phyloP scores from a whole-genome alignment of 257 asterid genomes.

The Paulownia fortunei region DNA sequence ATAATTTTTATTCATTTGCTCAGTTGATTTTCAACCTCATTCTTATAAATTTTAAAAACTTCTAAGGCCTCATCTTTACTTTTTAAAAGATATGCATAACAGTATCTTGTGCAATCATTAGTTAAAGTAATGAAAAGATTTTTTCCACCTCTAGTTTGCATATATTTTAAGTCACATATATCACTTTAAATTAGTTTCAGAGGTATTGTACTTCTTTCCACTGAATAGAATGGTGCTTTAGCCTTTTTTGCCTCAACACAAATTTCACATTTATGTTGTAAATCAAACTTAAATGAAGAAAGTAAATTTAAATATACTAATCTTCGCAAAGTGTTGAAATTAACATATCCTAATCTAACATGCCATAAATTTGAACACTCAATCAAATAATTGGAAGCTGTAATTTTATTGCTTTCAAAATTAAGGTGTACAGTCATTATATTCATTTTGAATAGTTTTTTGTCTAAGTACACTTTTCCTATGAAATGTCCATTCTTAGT shows the following conservation, averaged over 20 bases:
- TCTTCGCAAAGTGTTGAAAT: neutral
- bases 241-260: neutral
- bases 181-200: neutral
- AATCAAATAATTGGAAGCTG: neutral
- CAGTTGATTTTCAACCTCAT: no score
- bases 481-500: neutral
- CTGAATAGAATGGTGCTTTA: neutral
- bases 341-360: neutral
- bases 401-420: no score
- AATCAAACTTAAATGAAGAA: neutral
- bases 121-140: neutral
- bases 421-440: neutral
- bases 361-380: neutral
- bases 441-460: neutral
- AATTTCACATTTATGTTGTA: neutral
- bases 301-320: neutral
- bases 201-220: neutral
- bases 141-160: neutral
- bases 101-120: neutral
- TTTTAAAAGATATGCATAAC: neutral
- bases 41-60: no score
- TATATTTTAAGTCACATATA: neutral
- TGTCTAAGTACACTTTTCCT: neutral
- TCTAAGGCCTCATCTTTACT: no score
- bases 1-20: no score